Conservation (phyloP, 179 eudicot species). For the Corrigiola litoralis region DNA sequence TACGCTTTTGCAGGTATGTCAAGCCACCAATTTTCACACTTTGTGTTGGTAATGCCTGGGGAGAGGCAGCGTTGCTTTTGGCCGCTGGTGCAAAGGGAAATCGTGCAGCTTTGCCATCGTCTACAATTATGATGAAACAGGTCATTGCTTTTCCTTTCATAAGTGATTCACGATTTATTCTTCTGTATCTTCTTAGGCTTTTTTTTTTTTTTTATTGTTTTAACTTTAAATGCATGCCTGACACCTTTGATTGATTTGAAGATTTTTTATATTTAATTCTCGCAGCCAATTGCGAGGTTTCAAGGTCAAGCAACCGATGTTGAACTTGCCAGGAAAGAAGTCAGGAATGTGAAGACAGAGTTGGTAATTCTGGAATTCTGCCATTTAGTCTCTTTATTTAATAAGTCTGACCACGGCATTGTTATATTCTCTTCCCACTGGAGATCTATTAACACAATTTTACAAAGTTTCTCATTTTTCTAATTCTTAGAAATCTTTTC, state of each 20-base stretch:
- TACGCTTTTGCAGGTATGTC: conserved; percentile 46
- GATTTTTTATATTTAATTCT: conserved; percentile 1
- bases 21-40: conserved; percentile 82
- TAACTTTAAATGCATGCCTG: conserved; percentile 5
- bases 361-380: conserved; percentile 44
- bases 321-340: conserved; percentile 58
- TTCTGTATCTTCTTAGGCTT: background rate
- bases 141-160: conserved; percentile 22
- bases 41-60: conserved; percentile 98
- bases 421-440: no score
- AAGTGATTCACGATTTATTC: background rate
- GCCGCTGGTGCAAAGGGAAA: conserved; percentile 94
- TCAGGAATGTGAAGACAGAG: conserved; percentile 53
- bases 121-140: conserved; percentile 94
- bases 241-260: background rate
- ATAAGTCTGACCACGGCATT: background rate
- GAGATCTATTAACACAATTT: no score
- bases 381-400: background rate
- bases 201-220: background rate
- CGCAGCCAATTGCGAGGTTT: conserved; percentile 83
- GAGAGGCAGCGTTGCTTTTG: conserved; percentile 94
- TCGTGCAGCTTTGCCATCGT: conserved; percentile 92
- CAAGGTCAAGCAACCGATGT: conserved; percentile 84
- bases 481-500: no score
- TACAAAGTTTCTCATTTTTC: no score